Conservation (phyloP, 768 basidiomycete species). For the Tylopilus plumbeoviolaceoides region DNA sequence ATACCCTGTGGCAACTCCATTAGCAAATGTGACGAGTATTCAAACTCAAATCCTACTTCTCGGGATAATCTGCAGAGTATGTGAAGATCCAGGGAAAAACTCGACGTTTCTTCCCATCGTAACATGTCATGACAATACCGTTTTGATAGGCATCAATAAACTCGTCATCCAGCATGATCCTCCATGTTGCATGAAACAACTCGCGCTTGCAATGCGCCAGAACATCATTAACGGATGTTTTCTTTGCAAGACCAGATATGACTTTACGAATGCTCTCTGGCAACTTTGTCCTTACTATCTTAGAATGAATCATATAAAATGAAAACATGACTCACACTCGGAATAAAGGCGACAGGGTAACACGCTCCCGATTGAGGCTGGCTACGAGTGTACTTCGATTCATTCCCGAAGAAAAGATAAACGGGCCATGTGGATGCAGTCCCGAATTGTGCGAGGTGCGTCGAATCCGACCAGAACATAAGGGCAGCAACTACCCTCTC, state of each 20-base stretch:
- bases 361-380: neutral
- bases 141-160: constrained; percentile 14
- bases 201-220: neutral
- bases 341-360: neutral
- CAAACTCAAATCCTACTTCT: constrained; percentile 25
- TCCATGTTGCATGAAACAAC: neutral
- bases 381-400: neutral
- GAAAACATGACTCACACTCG: neutral
- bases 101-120: constrained; percentile 16
- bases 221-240: neutral
- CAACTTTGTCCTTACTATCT: too few relatives aligned
- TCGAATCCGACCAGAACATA: constrained; percentile 17
- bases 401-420: too few relatives aligned
- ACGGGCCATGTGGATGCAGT: constrained; percentile 14
- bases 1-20: constrained; percentile 8
- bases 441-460: constrained; percentile 8
- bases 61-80: constrained; percentile 36
- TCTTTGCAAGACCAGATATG: neutral
- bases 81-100: constrained; percentile 30
- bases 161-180: neutral
- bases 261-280: neutral
- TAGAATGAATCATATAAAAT: neutral
- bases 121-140: constrained; percentile 23
- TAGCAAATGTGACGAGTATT: too few relatives aligned
- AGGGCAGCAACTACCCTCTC: constrained; percentile 12